Percentiles rank a stretch among this genome's conserved stretches.
These are phyloP conservation scores for Cornus suecica DNA, from an alignment of 148 eudicot genomes.

Conservation along the genomic window DNA sequence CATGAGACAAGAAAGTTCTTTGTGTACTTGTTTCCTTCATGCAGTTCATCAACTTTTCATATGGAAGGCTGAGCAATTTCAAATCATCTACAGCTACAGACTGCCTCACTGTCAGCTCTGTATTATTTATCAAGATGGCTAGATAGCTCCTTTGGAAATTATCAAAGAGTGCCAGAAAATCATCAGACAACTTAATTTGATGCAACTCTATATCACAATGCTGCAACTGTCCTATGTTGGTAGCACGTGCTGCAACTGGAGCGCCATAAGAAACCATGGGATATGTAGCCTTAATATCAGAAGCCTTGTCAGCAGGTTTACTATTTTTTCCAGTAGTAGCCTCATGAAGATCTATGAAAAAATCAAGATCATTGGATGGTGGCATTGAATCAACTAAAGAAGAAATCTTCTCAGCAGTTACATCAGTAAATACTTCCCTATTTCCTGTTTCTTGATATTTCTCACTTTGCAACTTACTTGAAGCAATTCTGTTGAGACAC, in stretches of 20 bases:
- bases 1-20: conserved; percentile 23
- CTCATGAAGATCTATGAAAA: conserved; percentile 58
- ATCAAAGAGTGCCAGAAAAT: conserved; percentile 36
- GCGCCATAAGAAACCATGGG: conserved; percentile 22
- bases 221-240: conserved; percentile 27
- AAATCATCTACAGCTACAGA: conserved; percentile 23
- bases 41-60: conserved; percentile 37
- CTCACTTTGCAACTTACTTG: conserved; percentile 34
- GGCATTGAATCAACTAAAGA: conserved; percentile 29
- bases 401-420: conserved; percentile 24
- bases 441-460: conserved; percentile 31
- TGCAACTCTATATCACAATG: conserved; percentile 41
- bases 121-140: conserved; percentile 31
- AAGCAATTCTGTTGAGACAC: conserved; percentile 19
- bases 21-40: conserved; percentile 22
- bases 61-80: conserved; percentile 44
- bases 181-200: conserved; percentile 41
- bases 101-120: conserved; percentile 23
- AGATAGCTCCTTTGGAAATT: conserved; percentile 36
- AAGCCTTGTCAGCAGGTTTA: conserved; percentile 25
- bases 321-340: conserved; percentile 24
- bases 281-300: conserved; percentile 23
- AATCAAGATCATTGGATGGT: conserved; percentile 63
- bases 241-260: conserved; percentile 25
- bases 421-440: conserved; percentile 25